Evolutionary conservation across 306 rosid species (phyloP).

Genomic region (Fragaria iinumae): DNA sequence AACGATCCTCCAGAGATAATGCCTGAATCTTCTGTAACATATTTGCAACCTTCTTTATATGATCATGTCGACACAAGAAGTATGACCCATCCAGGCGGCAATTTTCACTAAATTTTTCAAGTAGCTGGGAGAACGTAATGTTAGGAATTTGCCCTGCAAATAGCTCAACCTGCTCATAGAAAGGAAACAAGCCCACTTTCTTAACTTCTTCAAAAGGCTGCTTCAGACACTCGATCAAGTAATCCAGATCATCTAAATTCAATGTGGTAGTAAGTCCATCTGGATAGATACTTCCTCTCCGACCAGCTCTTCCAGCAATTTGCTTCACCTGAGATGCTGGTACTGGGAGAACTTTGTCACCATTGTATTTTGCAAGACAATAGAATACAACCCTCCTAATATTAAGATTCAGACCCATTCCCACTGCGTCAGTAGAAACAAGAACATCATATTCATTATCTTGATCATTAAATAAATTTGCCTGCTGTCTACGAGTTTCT

Average conservation of each 20-base stretch:
- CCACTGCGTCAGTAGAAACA: slow-evolving; percentile 95
- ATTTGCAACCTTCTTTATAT: slow-evolving; percentile 84
- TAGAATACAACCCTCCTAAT: slow-evolving; percentile 87
- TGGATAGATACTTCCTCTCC: slow-evolving; percentile 85
- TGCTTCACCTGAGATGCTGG: slow-evolving; percentile 93
- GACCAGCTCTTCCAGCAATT: slow-evolving; percentile 96
- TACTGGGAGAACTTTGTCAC: slow-evolving; percentile 77
- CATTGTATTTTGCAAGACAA: slow-evolving; percentile 73
- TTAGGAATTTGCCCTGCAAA: slow-evolving; percentile 66
- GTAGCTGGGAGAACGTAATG: slow-evolving; percentile 52
- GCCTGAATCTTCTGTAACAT: slow-evolving; percentile 75
- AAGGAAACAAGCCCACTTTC: slow-evolving; percentile 82
- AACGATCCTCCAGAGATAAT: slow-evolving; percentile 79
- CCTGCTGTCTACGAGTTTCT: slow-evolving; percentile 87
- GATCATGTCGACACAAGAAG: slow-evolving; percentile 73
- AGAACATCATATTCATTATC: slow-evolving; percentile 76
- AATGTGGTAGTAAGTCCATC: slow-evolving; percentile 86
- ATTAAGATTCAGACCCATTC: slow-evolving; percentile 96
- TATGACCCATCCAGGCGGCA: slow-evolving; percentile 81
- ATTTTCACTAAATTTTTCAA: slow-evolving; percentile 67
- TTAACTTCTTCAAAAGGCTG: slow-evolving; percentile 71
- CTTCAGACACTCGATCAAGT: slow-evolving; percentile 85
- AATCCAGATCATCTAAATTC: slow-evolving; percentile 72
- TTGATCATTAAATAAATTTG: slow-evolving; percentile 76
- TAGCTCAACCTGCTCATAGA: slow-evolving; percentile 75